Evolutionary conservation across 2,329 filamentous ascomycete species (phyloP), one percentile per base, ranked within the genome.

Genomic region (Pseudocercospora eumusae): DNA sequence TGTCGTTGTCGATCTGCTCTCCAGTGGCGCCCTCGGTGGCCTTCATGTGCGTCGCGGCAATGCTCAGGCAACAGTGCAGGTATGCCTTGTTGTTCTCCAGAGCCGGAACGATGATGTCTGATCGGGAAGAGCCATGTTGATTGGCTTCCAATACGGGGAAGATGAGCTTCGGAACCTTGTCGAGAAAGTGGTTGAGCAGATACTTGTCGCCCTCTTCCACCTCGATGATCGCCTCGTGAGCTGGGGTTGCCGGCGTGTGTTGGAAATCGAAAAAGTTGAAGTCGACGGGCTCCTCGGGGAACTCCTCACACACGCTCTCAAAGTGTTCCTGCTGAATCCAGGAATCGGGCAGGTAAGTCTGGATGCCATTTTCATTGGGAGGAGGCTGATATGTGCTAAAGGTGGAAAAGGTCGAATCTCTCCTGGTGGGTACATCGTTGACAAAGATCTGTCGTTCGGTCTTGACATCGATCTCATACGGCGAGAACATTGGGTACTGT

Each of bases 391-490:
- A 95, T n/a, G 91, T 93, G 83, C 88, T 96, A 78, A 96, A 97
- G 23, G 92, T 96, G 0, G 93, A 96, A 40, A 92, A 88, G 31
- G 91, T 91, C 11, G 92, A 96, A 77, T 97, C 93, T 68, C 87
- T 84, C 63, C 93, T 82, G 13, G 92, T 90, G 4, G 91, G 92
- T 60, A 96, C 84, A 74, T 97, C 91, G 72, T 97, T 92, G 77
- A 97, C 88, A 76, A 91, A 96, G 82, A 96, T 92, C 70, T 97
- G 92, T 67, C 91, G 85, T 80, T 97, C 93, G 0, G 93, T 97
- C 83, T 93, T 96, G 80, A 98, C 90, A 75, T 97, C 93, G 64
- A 97, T 88, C 77, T 97, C 93, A 75, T 96, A 97, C 0, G 93
- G 92, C 20, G 89, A 85, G 66, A 84, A 89, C 66, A 84, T 85